Evolutionary conservation across 2,329 filamentous ascomycete genomes (phyloP), one percentile per base, ranked within the genome.

Genomic region (Penicillium rolfsii): DNA sequence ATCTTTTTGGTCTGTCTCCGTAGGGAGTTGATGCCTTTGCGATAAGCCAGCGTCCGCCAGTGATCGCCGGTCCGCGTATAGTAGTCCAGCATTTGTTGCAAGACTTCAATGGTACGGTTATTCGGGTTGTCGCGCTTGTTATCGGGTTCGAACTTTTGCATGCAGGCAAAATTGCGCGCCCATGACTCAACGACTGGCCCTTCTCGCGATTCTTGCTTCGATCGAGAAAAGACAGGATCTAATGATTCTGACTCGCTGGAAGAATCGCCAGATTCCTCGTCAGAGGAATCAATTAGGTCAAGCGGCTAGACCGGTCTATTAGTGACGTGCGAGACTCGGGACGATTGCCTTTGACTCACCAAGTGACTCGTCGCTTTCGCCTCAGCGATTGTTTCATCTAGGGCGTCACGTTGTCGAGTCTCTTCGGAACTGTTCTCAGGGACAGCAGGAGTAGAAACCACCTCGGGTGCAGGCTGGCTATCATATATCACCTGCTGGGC

Each of bases 1-100:
- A 97, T 85, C 71, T 87, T 89, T 22, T 70, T 71, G 0, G 79
- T 72, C 63, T 93, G 89, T 52, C 85, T 87, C 48, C 86, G 86
- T 12, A 98, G 81, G 3, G 86, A 89, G n/a, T 82, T 80, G 55
- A 96, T 90, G 12, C 86, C 91, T 73, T 88, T 91, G 36, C 91
- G 87, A 73, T 97, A 97, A 4, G 90, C 88, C 0, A 85, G 79
- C 0, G 84, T 84, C 3, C 92, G 87, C 90, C 91, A 97, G 38
- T 87, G 84, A 70, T 97, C 93, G 41, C 87, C 83, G n/a, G 85
- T 86, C 6, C 88, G 83, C 4, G 84, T 84, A 73, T 97, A 96
- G 74, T 94, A 89, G 56, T 88, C 84, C 45, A 86, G 84, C 91
- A 97, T 93, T 66, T 90, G 82, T 68, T 92, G 85, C 5, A 97